Evolutionary conservation across 306 rosid genomes (phyloP).

Genomic region (Dryas drummondii): DNA sequence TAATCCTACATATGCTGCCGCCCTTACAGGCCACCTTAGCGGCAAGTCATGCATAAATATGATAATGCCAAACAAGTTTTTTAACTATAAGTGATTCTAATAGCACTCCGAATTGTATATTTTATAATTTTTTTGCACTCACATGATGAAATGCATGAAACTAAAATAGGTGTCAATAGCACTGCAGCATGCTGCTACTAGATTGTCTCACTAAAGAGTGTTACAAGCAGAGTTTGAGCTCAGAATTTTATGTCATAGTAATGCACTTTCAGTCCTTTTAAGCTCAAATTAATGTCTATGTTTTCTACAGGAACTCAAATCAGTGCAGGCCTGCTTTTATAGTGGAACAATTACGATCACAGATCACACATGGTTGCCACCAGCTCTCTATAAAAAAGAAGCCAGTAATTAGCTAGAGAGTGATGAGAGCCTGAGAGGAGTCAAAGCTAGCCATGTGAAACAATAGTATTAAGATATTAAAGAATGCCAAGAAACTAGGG

Average conservation of each 20-base stretch:
- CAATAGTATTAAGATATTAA: conserved; percentile 10
- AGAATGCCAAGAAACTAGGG: conserved; percentile 62
- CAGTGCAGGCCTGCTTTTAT: background rate
- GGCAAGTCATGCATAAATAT: no score
- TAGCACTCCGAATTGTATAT: no score
- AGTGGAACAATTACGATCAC: background rate
- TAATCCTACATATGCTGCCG: no score
- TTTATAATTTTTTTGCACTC: no score
- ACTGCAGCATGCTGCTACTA: no score
- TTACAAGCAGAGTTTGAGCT: background rate
- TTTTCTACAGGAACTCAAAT: background rate
- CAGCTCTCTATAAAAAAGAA: background rate
- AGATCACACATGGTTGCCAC: background rate
- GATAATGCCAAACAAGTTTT: no score
- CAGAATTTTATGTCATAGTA: conserved; percentile 1
- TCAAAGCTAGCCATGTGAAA: conserved; percentile 13
- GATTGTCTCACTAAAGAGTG: no score
- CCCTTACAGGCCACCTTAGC: no score
- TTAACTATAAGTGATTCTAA: no score
- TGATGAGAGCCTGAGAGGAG: conserved; percentile 14
- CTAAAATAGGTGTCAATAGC: no score
- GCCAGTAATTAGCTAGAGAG: background rate
- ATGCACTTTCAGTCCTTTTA: background rate
- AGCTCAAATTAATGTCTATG: background rate
- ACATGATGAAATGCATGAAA: no score